A percentile compares a stretch with the other conserved stretches of the same genome.
phyloP scores from a whole-genome alignment of 2,329 filamentous ascomycete species.

The Aspergillus ochraceoroseus region DNA sequence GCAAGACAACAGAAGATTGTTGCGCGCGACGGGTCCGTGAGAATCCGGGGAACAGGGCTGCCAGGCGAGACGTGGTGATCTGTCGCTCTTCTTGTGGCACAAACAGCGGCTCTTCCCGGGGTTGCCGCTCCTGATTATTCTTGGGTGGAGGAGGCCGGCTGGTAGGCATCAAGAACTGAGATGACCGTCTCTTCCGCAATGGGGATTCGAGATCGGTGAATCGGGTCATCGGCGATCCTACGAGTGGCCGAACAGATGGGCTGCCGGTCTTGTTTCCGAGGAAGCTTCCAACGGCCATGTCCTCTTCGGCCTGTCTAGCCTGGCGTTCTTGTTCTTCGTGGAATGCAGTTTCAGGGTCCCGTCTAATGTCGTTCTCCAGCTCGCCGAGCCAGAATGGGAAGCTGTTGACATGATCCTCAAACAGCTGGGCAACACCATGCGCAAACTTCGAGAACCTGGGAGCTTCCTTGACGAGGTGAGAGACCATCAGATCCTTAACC shows the following conservation, averaged over 20 bases:
- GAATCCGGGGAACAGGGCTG: constrained; percentile 74
- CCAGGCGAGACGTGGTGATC: constrained; percentile 56
- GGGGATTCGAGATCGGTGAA: constrained; percentile 27
- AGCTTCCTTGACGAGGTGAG: constrained; percentile 83
- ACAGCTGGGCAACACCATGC: constrained; percentile 83
- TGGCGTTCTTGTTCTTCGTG: constrained; percentile 84
- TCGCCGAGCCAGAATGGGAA: constrained; percentile 95
- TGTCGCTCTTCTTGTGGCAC: constrained; percentile 26
- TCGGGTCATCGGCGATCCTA: constrained; percentile 35
- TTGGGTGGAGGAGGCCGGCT: constrained; percentile 35
- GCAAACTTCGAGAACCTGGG: constrained; percentile 96
- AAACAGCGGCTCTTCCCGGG: constrained; percentile 30
- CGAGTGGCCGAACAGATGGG: constrained; percentile 26
- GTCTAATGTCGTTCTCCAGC: constrained; percentile 87
- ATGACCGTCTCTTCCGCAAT: constrained; percentile 20
- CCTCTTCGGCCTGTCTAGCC: constrained; percentile 76
- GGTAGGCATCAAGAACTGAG: constrained; percentile 26
- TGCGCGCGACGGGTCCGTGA: constrained; percentile 64
- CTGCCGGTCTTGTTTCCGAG: constrained; percentile 53
- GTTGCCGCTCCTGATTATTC: constrained; percentile 38
- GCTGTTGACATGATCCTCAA: constrained; percentile 93
- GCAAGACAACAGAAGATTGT: constrained; percentile 56
- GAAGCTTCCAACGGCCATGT: constrained; percentile 83
- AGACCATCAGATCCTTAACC: constrained; percentile 87
- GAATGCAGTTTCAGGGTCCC: constrained; percentile 84